Base-by-base conservation (phyloP, 2,329 filamentous ascomycete genomes). In the Epicoccum sorghinum region DNA sequence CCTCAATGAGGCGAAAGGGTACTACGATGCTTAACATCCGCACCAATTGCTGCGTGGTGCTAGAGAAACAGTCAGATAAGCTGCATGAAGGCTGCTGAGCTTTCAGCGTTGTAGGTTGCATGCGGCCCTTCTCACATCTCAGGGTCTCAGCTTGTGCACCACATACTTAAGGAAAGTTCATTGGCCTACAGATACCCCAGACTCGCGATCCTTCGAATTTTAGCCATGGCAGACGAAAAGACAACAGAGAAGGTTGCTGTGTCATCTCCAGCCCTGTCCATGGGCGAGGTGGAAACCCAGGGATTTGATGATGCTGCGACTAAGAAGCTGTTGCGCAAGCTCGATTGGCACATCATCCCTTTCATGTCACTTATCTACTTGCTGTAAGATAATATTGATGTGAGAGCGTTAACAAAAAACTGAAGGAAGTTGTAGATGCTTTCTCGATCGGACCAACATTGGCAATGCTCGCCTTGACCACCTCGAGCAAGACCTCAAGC, bases 341-440 rank as follows among this genome's bases (percentile, higher is more conserved):
- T 83, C 59, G 80, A 86, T 68, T 72, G 78, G 75, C 75, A 79
- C 64, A 78, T 87, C 22, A 80, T 87, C 39, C 85, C 85, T 1
- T 82, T 86, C 68, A 79, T 87, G 57, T 80, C 83, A 4, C 66
- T 87, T 0, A 78, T 87, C 14, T 86, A 86, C 58, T 35, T 54
- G 13, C 72, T 87, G 74, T 78, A 53, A 55, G 72, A 65, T 25
- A n/a, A 37, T 12, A 13, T 7, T 29, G 27, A 29, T 9, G 6
- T 9, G 6, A 9, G 27, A 9, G 2, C 9, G 9, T 6, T 29
- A 29, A 2, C 27, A 7, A 7, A 9, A 29, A 6, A 9, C 27
- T 29, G 27, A 29, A 2, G 6, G 27, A 29, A 7, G 6, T 18
- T 4, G 1, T 13, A 72, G 77, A 4, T 82, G 80, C 47, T 85